phyloP scores from a whole-genome alignment of 2,329 filamentous ascomycete genomes.

The Monilinia fructicola region DNA sequence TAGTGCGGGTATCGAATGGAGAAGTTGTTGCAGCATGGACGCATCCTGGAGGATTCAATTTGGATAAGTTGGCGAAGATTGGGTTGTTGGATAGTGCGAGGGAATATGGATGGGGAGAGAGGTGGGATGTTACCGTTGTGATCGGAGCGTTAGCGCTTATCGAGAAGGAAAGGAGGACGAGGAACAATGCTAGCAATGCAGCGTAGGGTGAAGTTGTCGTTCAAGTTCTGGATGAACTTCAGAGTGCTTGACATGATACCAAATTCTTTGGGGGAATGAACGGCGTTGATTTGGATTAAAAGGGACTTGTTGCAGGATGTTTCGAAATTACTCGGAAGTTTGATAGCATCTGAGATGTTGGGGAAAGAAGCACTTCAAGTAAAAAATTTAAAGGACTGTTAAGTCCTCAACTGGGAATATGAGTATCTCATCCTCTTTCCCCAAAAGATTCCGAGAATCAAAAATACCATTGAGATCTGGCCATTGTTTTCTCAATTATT shows the following conservation, averaged over 20 bases:
- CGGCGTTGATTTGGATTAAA: not conserved
- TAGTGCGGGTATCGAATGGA: conserved; percentile 5
- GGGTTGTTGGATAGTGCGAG: conserved; percentile 17
- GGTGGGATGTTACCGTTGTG: conserved; percentile 20
- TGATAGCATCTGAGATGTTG: not conserved
- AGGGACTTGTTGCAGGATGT: too few species aligned
- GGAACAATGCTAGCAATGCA: not conserved
- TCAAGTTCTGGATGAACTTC: not conserved
- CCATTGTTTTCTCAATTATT: not conserved
- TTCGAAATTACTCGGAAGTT: not conserved
- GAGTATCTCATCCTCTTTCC: not conserved
- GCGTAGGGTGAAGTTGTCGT: not conserved
- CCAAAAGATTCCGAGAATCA: not conserved
- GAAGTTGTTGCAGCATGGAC: conserved; percentile 16
- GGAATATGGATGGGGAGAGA: conserved; percentile 11
- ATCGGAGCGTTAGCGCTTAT: conserved; percentile 16
- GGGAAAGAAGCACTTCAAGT: not conserved
- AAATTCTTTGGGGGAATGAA: not conserved
- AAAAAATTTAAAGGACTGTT: not conserved
- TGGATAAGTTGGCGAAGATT: conserved; percentile 16
- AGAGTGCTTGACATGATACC: not conserved
- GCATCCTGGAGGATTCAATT: not conserved
- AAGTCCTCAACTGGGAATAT: not conserved
- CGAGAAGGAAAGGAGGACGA: not conserved
- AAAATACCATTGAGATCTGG: not conserved